These are phyloP conservation scores for Dactylorhiza incarnata DNA, from an alignment of 106 monocot genomes.

Conservation along the genomic window DNA sequence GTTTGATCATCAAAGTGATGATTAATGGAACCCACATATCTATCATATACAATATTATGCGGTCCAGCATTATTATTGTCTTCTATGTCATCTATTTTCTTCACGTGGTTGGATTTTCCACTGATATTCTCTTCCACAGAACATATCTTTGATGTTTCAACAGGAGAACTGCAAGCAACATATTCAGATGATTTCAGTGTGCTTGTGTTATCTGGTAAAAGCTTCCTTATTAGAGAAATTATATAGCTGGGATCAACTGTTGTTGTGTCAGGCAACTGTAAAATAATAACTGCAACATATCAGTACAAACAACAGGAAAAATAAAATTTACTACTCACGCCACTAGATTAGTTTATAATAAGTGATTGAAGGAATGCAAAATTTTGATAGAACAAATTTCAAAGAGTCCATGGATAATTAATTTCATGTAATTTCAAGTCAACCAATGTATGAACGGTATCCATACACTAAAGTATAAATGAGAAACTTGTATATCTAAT, in stretches of 20 bases:
- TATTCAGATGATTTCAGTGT: slow-evolving; percentile 15
- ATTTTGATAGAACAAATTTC: background rate
- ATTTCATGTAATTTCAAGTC: background rate
- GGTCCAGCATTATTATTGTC: slow-evolving; percentile 5
- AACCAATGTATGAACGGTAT: background rate
- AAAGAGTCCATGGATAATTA: background rate
- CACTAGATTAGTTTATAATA: no score
- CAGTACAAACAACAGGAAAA: background rate
- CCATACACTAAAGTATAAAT: background rate
- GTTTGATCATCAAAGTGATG: background rate
- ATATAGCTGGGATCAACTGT: slow-evolving; percentile 95
- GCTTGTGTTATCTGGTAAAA: slow-evolving; percentile 43
- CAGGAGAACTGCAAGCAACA: background rate
- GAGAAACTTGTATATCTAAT: background rate
- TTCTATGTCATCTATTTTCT: slow-evolving; percentile 1
- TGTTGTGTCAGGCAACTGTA: slow-evolving; percentile 51
- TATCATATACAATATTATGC: slow-evolving; percentile 4
- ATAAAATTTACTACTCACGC: background rate
- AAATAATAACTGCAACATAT: slow-evolving; percentile 6
- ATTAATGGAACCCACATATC: background rate
- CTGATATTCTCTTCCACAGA: slow-evolving; percentile 5
- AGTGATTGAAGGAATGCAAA: background rate
- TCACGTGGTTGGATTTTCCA: background rate
- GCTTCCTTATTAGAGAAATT: slow-evolving; percentile 75
- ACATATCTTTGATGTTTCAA: background rate